Conservation (phyloP, 2,329 filamentous ascomycete genomes). For the Fusarium falciforme region DNA sequence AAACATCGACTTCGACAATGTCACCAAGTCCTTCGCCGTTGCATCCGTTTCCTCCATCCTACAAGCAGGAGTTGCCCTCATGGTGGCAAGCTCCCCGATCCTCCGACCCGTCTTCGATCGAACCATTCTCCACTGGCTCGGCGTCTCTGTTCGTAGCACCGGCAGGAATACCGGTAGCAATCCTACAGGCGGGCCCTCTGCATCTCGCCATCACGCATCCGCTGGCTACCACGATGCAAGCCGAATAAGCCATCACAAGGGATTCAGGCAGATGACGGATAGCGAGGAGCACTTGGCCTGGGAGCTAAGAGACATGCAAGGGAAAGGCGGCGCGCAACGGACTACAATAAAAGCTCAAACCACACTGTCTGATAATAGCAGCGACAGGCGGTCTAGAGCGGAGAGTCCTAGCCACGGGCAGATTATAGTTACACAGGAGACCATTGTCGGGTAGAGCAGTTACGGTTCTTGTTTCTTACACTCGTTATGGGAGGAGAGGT, state of each 20-base stretch:
- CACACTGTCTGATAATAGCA: not conserved
- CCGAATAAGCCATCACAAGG: not conserved
- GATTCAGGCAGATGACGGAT: not conserved
- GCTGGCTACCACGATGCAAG: not conserved
- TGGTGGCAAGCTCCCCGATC: not conserved
- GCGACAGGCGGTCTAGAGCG: not conserved
- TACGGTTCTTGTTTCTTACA: not conserved
- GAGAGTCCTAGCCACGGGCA: not conserved
- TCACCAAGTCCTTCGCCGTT: not conserved
- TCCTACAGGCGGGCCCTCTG: not conserved
- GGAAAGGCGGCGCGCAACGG: not conserved
- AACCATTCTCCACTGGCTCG: not conserved
- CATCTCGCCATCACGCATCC: not conserved
- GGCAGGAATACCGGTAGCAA: not conserved
- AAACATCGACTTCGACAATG: constrained; percentile 21
- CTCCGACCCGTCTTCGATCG: not conserved
- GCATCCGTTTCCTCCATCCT: not conserved
- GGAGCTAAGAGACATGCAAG: not conserved
- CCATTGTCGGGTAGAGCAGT: not conserved
- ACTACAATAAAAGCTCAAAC: not conserved
- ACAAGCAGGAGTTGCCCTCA: not conserved
- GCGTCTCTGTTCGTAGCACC: not conserved
- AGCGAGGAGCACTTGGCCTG: not conserved
- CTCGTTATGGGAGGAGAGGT: not conserved
- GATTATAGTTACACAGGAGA: not conserved